Evolutionary conservation across 2,329 filamentous ascomycete species (phyloP).

Genomic region (Raffaelea albimanens): DNA sequence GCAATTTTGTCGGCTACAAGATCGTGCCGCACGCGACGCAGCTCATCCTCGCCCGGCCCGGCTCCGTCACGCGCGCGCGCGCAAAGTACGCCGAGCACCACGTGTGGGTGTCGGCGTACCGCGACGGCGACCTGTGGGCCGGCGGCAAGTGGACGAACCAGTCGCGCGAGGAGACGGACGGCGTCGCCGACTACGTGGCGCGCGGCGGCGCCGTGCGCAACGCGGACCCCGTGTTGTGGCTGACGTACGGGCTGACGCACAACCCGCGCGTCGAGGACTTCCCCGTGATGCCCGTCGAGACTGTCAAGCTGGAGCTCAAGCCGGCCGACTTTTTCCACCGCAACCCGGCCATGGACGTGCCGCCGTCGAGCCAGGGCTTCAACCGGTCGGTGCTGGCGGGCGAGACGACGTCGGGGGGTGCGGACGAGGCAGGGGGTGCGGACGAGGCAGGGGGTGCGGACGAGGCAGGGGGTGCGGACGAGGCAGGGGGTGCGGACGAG

Average conservation of each 20-base stretch:
- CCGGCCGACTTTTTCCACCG: constrained; percentile 43
- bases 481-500: too few species aligned
- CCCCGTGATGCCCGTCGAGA: constrained; percentile 58
- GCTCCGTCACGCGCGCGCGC: constrained; percentile 27
- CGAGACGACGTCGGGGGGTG: too few species aligned
- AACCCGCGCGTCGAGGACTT: constrained; percentile 57
- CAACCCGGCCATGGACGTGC: constrained; percentile 40
- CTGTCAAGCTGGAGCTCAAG: constrained; percentile 36
- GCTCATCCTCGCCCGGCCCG: constrained; percentile 27
- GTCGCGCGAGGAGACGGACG: constrained; percentile 27
- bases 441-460: too few species aligned
- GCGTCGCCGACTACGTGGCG: not conserved
- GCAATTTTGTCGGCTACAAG: constrained; percentile 35
- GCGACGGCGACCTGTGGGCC: constrained; percentile 31
- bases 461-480: too few species aligned
- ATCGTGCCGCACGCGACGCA: constrained; percentile 35
- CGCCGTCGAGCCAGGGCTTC: constrained; percentile 25
- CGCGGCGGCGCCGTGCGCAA: constrained; percentile 2
- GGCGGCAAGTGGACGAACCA: constrained; percentile 34
- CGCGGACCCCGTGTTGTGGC: constrained; percentile 37
- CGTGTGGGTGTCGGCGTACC: constrained; percentile 34
- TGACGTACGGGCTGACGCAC: constrained; percentile 52
- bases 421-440: too few species aligned
- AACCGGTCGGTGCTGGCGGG: constrained; percentile 22
- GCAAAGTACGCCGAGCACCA: constrained; percentile 31